Conservation (phyloP, 176 grass and related monocot genomes). For the Poa pratensis region DNA sequence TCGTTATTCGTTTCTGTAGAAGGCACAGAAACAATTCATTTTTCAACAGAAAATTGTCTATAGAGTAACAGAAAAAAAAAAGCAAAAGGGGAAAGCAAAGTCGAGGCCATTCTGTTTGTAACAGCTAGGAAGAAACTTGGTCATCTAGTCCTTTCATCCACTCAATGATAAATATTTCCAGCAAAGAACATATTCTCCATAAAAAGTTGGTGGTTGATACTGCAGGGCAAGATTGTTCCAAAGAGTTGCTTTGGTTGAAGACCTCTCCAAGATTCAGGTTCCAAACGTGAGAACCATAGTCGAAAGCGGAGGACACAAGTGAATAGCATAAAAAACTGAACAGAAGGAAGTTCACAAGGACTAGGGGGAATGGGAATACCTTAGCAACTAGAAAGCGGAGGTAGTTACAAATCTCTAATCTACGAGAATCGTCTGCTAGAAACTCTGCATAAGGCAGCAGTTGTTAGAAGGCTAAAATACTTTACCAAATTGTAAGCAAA, state of each 20-base stretch:
- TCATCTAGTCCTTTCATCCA: slow-evolving; percentile 1
- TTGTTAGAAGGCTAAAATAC: slow-evolving; percentile 10
- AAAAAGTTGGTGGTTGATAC: slow-evolving; percentile 2
- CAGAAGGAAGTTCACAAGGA: neutral
- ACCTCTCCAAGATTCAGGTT: slow-evolving; percentile 27
- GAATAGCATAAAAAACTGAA: neutral
- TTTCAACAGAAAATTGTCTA: neutral
- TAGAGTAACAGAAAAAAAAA: neutral
- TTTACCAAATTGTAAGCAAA: neutral
- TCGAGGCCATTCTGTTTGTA: neutral
- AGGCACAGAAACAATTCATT: neutral
- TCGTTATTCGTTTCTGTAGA: neutral
- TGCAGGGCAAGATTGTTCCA: slow-evolving; percentile 26
- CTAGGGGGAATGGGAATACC: neutral
- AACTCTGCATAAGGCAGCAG: slow-evolving; percentile 1
- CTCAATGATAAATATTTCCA: neutral
- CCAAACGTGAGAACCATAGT: slow-evolving; percentile 39
- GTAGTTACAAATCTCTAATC: neutral
- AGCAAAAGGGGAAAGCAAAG: neutral
- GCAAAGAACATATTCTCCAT: slow-evolving; percentile 4
- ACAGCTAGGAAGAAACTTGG: slow-evolving; percentile 21
- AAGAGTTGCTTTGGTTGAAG: neutral
- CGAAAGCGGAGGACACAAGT: neutral
- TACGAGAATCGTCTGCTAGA: neutral
- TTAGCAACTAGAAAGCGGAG: neutral